Evolutionary conservation across 805 yeast species (phyloP), one percentile per base, ranked within the genome.

Genomic region (Yarrowia keelungensis): DNA sequence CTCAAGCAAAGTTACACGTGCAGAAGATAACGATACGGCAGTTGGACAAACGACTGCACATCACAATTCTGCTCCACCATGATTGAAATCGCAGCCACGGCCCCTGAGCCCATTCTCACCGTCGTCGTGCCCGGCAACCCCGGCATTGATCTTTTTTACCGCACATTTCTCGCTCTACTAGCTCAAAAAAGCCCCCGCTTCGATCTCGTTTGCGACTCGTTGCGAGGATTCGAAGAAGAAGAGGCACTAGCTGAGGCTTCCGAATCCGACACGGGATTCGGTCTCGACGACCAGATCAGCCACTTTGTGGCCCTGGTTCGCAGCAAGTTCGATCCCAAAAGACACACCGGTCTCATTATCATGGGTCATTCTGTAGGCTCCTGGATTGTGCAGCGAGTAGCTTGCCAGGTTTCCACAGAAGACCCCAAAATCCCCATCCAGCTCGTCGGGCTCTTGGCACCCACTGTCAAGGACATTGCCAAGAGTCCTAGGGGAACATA

Each of bases 301-400:
- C 56, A 62, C 47, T 62, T 62, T 35, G 45, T 49, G 9, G 49
- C 51, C 2, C 47, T 62, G 2, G 67, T 62, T 5, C 36, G 45
- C 15, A 38, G 35, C 47, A 47, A 14, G 22, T 62, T 47, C 47
- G 45, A 47, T 15, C 54, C 54, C 39, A 16, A 42, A 14, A 59
- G 35, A 19, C 67, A 62, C 42, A 47, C 38, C 12, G 51, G 54
- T 3, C 38, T 88, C 5, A 77, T 79, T 66, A 78, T 89, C 22
- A 76, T 88, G 72, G 89, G 91, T 19, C 95, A 90, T 74, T 89
- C 94, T 0, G 85, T 89, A 9, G 95, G 95, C 1, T 81, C 87
- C 4, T 90, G 84, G 80, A 79, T 90, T 49, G 75, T 81, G 2
- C 92, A 89, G 74, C 76, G 89, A 56, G 80, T 86, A 1, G 79